Conservation (phyloP, 306 rosid species). For the Vigna radiata region DNA sequence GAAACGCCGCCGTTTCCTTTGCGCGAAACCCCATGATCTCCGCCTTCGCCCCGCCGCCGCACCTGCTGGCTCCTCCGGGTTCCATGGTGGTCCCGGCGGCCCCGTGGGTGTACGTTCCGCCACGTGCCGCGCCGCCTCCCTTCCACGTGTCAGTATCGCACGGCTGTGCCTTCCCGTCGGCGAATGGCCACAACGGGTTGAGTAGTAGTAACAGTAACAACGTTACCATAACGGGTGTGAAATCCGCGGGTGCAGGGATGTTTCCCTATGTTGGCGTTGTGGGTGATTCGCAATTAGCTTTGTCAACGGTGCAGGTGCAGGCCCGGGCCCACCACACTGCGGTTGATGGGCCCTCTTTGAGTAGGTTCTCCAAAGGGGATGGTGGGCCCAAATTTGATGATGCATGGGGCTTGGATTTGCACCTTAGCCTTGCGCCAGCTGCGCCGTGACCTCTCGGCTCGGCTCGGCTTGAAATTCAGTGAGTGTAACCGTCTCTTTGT, state of each 20-base stretch:
- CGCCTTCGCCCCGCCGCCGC: slow-evolving; percentile 88
- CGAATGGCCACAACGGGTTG: slow-evolving; percentile 7
- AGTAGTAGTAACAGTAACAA: background rate
- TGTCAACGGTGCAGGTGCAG: slow-evolving; percentile 60
- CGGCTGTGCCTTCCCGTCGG: slow-evolving; percentile 71
- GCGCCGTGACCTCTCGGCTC: slow-evolving; percentile 51
- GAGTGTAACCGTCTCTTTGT: slow-evolving; percentile 24
- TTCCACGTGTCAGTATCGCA: slow-evolving; percentile 96
- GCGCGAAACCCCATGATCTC: slow-evolving; percentile 87
- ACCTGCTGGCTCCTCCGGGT: slow-evolving; percentile 74
- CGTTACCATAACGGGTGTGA: slow-evolving; percentile 40
- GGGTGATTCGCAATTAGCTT: slow-evolving; percentile 62
- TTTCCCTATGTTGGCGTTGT: slow-evolving; percentile 60
- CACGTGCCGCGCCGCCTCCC: slow-evolving; percentile 66
- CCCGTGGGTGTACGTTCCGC: slow-evolving; percentile 77
- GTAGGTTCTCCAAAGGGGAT: slow-evolving; percentile 72
- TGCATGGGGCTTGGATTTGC: slow-evolving; percentile 86
- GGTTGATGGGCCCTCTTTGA: slow-evolving; percentile 77
- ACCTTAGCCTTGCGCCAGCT: slow-evolving; percentile 86
- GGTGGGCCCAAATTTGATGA: slow-evolving; percentile 83
- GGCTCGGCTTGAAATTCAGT: slow-evolving; percentile 27
- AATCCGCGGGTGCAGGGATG: slow-evolving; percentile 52
- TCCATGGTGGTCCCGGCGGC: slow-evolving; percentile 55
- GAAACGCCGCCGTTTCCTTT: slow-evolving; percentile 89
- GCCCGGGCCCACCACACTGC: slow-evolving; percentile 63